A percentile compares a stretch with the other conserved stretches of the same genome.
Conservation (phyloP, 75 land plant species). For the Gnetum montanum region DNA sequence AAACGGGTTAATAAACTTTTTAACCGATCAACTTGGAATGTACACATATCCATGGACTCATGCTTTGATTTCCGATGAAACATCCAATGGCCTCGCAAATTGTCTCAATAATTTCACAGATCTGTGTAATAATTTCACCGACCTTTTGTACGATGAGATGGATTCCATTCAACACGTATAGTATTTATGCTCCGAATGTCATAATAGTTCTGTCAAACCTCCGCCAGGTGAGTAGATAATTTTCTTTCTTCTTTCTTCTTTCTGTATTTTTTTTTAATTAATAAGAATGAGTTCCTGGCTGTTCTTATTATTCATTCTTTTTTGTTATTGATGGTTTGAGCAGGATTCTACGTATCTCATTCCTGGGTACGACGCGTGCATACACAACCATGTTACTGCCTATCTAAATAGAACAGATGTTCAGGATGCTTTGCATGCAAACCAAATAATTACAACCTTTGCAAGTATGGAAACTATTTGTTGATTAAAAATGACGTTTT, state of each 20-base stretch:
- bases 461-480: slow-evolving; percentile 57
- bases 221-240: not conserved
- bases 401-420: slow-evolving; percentile 48
- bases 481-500: no score
- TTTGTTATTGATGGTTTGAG: not conserved
- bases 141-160: slow-evolving; percentile 3
- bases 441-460: slow-evolving; percentile 23
- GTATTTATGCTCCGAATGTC: slow-evolving; percentile 43
- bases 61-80: slow-evolving; percentile 62
- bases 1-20: slow-evolving; percentile 52
- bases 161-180: slow-evolving; percentile 30
- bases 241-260: not conserved
- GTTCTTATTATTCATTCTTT: not conserved
- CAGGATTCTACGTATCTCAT: not conserved
- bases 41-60: slow-evolving; percentile 65
- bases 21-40: slow-evolving; percentile 41
- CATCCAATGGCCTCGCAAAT: slow-evolving; percentile 24
- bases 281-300: no score
- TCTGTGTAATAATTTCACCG: slow-evolving; percentile 10
- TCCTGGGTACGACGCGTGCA: slow-evolving; percentile 45
- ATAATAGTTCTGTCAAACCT: not conserved
- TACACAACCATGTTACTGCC: slow-evolving; percentile 13
- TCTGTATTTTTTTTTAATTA: no score
- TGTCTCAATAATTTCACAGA: slow-evolving; percentile 17
- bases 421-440: slow-evolving; percentile 35